A percentile compares a stretch with the other conserved stretches of the same genome.
Evolutionary conservation across 2,329 filamentous ascomycete species (phyloP).

Genomic region (Zymoseptoria tritici): DNA sequence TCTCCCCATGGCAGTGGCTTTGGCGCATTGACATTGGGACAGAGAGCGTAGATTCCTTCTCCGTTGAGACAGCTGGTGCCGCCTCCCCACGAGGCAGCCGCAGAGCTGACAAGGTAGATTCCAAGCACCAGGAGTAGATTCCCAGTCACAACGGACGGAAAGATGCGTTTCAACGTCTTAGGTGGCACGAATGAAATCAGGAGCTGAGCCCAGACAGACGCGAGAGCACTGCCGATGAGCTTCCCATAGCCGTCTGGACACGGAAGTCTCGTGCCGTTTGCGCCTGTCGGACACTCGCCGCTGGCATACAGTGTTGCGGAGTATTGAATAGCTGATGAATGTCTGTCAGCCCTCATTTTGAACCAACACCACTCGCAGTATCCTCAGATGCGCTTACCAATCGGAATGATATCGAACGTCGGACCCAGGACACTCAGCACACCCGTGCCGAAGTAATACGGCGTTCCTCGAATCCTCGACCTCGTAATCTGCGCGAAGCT

Average conservation of each 20-base stretch:
- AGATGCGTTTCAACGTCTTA: slow-evolving; percentile 12
- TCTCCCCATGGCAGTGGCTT: slow-evolving; percentile 15
- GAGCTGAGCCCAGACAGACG: slow-evolving; percentile 16
- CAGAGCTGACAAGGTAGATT: slow-evolving; percentile 15
- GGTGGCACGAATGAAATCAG: slow-evolving; percentile 12
- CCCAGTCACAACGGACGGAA: slow-evolving; percentile 13
- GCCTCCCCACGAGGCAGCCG: slow-evolving; percentile 14
- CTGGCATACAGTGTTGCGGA: slow-evolving; percentile 7
- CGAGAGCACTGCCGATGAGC: slow-evolving; percentile 13
- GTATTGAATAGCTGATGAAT: slow-evolving; percentile 8
- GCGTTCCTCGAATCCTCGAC: slow-evolving; percentile 10
- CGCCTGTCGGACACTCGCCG: slow-evolving; percentile 8
- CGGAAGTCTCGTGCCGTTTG: slow-evolving; percentile 8
- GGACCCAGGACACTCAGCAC: slow-evolving; percentile 13
- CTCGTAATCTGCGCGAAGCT: slow-evolving; percentile 14
- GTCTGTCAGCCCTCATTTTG: background rate
- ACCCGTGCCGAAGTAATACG: slow-evolving; percentile 11
- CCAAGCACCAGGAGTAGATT: slow-evolving; percentile 12
- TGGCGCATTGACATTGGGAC: slow-evolving; percentile 12
- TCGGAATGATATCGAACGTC: slow-evolving; percentile 17
- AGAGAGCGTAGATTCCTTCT: slow-evolving; percentile 10
- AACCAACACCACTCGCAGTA: background rate
- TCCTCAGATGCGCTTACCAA: background rate
- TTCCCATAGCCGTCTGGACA: slow-evolving; percentile 14
- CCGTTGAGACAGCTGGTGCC: slow-evolving; percentile 14